Base-by-base conservation (phyloP, 2,329 filamentous ascomycete genomes). In the Fusarium denticulatum region DNA sequence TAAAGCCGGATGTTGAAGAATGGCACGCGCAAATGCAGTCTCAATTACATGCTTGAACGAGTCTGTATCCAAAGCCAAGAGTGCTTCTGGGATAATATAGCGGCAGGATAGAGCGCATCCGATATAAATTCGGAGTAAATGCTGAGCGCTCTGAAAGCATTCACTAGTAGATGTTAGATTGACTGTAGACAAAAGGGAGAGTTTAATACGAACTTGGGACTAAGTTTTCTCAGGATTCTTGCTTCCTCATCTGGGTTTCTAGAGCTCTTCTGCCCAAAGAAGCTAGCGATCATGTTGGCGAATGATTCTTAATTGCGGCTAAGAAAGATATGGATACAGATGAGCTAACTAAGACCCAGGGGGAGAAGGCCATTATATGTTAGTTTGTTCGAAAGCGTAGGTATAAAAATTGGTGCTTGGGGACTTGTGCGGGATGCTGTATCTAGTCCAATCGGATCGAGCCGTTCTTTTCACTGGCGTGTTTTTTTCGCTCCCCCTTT, bases 271-370 rank as follows among this genome's bases (percentile, higher is more conserved):
- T 26, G 43, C 0, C 43, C 12, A 14, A 45, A 14, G 16, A 45
- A 14, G 5, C 43, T 45, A 16, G 43, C 43, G 7, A 45, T 45
- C 16, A 45, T 45, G 4, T 6, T 45, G 2, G 4, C 8, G 5
- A 7, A 2, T 45, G 1, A 5, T 7, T 14, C 3, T 14, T 0
- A 1, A 14, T 10, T 46, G 8, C 12, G 24, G 4, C 2, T 6
- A 18, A 24, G 0, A 46, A 26, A 14, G 24, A 20, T 14, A 46
- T 20, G 12, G 18, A 45, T 18, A 45, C 24, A 45, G 18, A 10
- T 20, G 18, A 26, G 43, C 12, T 20, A 10, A 4, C 12, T 15
- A 10, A 3, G 5, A 14, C 7, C 12, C 5, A 46, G 24, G 5
- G 24, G 43, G 16, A 20, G 7, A 20, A 14, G 12, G 16, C 6